Base-by-base conservation (phyloP, 306 rosid genomes). In the Medicago lupulina region DNA sequence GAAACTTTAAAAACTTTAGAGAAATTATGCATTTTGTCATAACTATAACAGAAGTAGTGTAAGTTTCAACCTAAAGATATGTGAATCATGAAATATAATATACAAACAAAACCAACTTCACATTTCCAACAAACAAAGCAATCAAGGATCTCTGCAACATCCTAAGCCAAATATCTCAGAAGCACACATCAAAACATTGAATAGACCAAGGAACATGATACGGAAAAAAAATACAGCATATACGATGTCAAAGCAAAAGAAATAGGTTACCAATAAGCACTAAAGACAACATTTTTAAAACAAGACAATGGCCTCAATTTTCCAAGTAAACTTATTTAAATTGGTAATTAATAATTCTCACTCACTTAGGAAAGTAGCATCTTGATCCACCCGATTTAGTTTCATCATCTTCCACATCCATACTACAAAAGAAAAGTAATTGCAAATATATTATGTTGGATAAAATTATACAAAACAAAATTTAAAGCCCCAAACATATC, bases 291-390 rank as follows among this genome's bases (percentile, higher is more conserved):
- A 50, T 59, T 46, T 57, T 21, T 51, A 57, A 74, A 70, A 44
- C 68, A 72, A 75, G 4, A 40, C 63, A 6, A 47, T 18, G 43
- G 31, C 54, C 50, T 82, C 75, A 41, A 79, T 40, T 18, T 47
- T 80, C 21, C 59, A 60, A 54, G 39, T 67, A 62, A 34, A 21
- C 79, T 49, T 34, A 78, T 17, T 10, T 25, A 64, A 69, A 61
- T 62, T 60, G 38, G 59, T 70, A 62, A 71, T 31, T 21, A 68
- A 77, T 44, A 68, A 72, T 39, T 74, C 84, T 76, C 67, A 88
- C 98, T 89, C 83, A 89, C 97, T 70, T 80, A 5, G 97, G 98
- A 80, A 94, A 86, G 88, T 89, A 90, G 74, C 25, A 80, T 80
- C 87, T 84, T 79, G 31, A 79, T 54, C 84, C 86, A 71, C 15